Percentiles rank a stretch among this genome's conserved stretches.
phyloP scores from a whole-genome alignment of 371 early-diverging fungal species.

The Encephalitozoon romaleae region DNA sequence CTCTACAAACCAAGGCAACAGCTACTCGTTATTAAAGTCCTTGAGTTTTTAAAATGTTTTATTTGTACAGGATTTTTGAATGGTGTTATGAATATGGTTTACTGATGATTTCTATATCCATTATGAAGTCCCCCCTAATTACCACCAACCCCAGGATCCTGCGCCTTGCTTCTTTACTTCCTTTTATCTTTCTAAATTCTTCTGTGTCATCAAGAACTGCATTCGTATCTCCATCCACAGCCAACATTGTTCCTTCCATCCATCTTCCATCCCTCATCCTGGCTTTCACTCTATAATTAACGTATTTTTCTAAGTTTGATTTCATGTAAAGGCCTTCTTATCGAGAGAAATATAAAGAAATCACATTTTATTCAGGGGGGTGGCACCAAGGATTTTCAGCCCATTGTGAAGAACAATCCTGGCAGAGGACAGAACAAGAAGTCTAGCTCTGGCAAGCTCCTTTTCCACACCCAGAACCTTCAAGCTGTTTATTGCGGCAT shows the following conservation, averaged over 20 bases:
- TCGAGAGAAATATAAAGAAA: not conserved
- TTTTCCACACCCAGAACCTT: conserved; percentile 70
- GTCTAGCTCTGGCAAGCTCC: conserved; percentile 70
- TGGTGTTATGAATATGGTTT: not conserved
- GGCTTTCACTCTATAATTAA: conserved; percentile 15
- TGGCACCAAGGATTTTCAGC: conserved; percentile 66
- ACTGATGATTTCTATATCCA: conserved; percentile 3
- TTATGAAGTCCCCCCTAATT: conserved; percentile 3
- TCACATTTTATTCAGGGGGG: conserved; percentile 77
- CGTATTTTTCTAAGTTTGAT: not conserved
- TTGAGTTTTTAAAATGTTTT: too few species aligned
- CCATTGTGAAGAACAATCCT: conserved; percentile 70
- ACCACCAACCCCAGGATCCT: conserved; percentile 8
- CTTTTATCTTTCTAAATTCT: not conserved
- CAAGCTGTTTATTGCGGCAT: conserved; percentile 70
- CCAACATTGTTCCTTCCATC: conserved; percentile 17
- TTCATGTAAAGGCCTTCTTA: not conserved
- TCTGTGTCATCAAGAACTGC: conserved; percentile 21
- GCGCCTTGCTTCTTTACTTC: not conserved
- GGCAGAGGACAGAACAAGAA: conserved; percentile 68
- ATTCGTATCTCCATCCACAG: conserved; percentile 6
- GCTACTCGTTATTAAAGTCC: too few species aligned
- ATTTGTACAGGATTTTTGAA: too few species aligned
- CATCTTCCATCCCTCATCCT: conserved; percentile 3
- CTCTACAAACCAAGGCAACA: too few species aligned